Base-by-base conservation (phyloP, 306 rosid species). In the Fagus crenata region DNA sequence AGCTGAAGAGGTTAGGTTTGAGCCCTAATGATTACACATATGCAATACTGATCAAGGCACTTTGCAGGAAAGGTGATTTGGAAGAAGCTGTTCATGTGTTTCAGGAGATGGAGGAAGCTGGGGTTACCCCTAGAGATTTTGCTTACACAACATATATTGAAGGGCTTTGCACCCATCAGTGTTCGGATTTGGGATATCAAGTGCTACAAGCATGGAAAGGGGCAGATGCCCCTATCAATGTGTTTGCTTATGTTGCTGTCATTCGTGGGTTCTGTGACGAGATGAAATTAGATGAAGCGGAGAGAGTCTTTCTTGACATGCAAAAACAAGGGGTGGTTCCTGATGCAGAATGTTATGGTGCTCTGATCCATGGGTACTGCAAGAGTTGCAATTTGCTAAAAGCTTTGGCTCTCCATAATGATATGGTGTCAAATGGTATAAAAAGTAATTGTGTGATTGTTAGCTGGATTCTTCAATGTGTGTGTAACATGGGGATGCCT, bases 191-290 rank as follows among this genome's bases (percentile, higher is more conserved):
- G 78, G 98, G 93, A 72, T 91, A 86, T 78, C 69, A 77, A 75
- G 71, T 89, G 40, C 87, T 93, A 35, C 87, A 73, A 75, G 78
- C 71, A 36, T 90, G 89, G 77, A 87, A 79, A 74, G 77, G 9
- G 49, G 79, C 28, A 11, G 79, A 81, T 74, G 81, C 54, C n/a
- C 79, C 83, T 14, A 35, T 91, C 5, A 90, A 90, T 58, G 80
- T 60, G 46, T 90, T 83, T 83, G 90, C 91, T 2, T 90, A 91
- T 72, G 60, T 69, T 0, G 87, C 72, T 0, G 86, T 93, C 60
- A 82, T 93, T 71, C 93, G 90, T 28, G 97, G 93, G 13, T 91
- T 90, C 84, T 89, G 93, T 82, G 80, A 85, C 18, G 89, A 89
- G 82, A 82, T 82, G 92, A 83, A 87, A 60, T 28, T 91, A 43